Base-by-base conservation (phyloP, 176 grass and related monocot genomes). In the Oryza meridionalis region DNA sequence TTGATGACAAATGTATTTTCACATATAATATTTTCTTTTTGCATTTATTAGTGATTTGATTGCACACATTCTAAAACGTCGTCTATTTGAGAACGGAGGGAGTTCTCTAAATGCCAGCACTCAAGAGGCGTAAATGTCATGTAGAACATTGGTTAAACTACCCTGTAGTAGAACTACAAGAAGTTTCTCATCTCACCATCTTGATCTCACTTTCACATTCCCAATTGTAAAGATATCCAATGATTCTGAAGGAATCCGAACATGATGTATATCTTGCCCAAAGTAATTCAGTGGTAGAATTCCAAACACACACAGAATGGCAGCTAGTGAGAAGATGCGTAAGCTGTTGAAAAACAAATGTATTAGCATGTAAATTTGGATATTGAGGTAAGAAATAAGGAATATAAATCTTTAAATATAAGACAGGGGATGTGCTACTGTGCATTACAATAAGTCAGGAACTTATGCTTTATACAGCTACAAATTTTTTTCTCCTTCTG, bases 211-310 rank as follows among this genome's bases (percentile, higher is more conserved):
- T 29, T 31, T 13, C 38, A 99, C 90, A 91, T 99, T 99, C 47
- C 67, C 88, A 17, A 99, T 96, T 77, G 87, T 92, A 80, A 96
- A 99, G 26, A 87, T 83, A 85, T 91, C 91, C 78, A 99, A 82
- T 61, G 91, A 92, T 78, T 86, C 91, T 15, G 81, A 85, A 68
- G 93, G 70, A 83, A 98, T 87, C 22, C 47, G 38, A 40, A 16
- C 74, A 88, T 89, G 93, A 7, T 70, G 78, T 72, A 85, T 88
- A 38, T 93, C 78, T 78, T 92, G 75, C 65, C 91, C 96, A 74
- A 94, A 96, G 87, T 99, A 99, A 87, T 99, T 94, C 66, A 94
- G 69, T 11, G 93, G 96, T 64, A 99, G 90, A 73, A 96, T 72
- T 69, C 91, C 91, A 73, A 89, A 92, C 70, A 99, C 42, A 70